Conservation (phyloP, 108 stramenopile genomes). For the Cylindrotheca fusiformis region DNA sequence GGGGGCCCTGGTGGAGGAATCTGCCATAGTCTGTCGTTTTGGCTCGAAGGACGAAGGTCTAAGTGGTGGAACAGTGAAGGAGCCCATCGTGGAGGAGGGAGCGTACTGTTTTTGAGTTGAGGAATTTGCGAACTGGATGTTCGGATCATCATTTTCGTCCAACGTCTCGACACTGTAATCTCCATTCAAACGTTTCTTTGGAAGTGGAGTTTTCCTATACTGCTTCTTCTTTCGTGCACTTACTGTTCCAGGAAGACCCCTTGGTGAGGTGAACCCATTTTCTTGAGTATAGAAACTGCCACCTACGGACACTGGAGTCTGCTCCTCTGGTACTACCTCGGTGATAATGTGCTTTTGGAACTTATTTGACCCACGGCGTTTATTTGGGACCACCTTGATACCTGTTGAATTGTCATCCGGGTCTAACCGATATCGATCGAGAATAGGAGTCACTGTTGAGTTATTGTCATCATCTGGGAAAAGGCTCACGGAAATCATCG, state of each 20-base stretch:
- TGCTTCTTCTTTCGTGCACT: conserved; percentile 25
- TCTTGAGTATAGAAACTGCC: not conserved
- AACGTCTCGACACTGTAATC: conserved; percentile 1
- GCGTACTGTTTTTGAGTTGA: conserved; percentile 1
- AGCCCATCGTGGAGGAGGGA: conserved; percentile 2
- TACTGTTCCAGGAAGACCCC: conserved; percentile 13
- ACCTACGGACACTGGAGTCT: not conserved
- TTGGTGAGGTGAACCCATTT: conserved; percentile 17
- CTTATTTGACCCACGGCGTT: conserved; percentile 10
- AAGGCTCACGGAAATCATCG: conserved; percentile 10
- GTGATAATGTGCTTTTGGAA: not conserved
- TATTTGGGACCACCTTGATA: conserved; percentile 51
- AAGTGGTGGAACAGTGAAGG: conserved; percentile 27
- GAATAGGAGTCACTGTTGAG: conserved; percentile 36
- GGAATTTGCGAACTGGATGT: conserved; percentile 1
- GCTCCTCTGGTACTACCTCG: not conserved
- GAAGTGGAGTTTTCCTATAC: conserved; percentile 35
- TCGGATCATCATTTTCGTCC: conserved; percentile 34
- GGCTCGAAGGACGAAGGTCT: conserved; percentile 22
- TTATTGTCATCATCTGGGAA: conserved; percentile 21
- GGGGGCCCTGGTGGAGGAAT: too few species aligned
- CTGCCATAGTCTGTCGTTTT: not conserved
- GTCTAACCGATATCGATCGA: conserved; percentile 46
- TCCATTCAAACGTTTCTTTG: conserved; percentile 15
- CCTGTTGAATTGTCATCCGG: conserved; percentile 34